Conservation (phyloP, 345 rosid genomes). For the Kandelia obovata region DNA sequence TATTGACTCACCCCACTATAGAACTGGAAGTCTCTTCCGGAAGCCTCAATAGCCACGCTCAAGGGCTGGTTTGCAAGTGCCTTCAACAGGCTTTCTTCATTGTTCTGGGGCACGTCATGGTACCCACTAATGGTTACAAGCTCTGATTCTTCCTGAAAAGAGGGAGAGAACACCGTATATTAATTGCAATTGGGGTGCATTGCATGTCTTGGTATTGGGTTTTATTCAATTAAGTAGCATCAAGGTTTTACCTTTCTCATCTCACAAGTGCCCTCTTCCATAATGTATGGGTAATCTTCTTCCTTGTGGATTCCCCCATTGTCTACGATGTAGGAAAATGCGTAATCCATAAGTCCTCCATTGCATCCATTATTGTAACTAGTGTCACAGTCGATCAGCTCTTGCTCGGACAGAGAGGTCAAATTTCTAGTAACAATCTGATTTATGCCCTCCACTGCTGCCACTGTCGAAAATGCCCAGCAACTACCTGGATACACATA, state of each 20-base stretch:
- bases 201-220: neutral
- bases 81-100: constrained; percentile 25
- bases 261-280: constrained; percentile 32
- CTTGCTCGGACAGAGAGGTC: constrained; percentile 33
- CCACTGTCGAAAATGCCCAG: constrained; percentile 36
- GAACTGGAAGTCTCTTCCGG: constrained; percentile 32
- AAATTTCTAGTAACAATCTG: constrained; percentile 27
- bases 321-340: constrained; percentile 23
- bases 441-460: constrained; percentile 30
- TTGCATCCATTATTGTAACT: constrained; percentile 24
- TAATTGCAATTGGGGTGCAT: neutral
- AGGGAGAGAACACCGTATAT: neutral
- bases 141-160: constrained; percentile 18
- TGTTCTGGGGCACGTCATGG: constrained; percentile 29
- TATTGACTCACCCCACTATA: constrained; percentile 27
- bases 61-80: constrained; percentile 33
- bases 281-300: constrained; percentile 29
- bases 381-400: constrained; percentile 30
- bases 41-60: constrained; percentile 34
- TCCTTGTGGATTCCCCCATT: constrained; percentile 29
- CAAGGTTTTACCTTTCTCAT: constrained; percentile 14
- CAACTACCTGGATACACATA: constrained; percentile 20
- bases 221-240: neutral
- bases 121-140: constrained; percentile 26
- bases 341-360: constrained; percentile 35